Base-by-base conservation (phyloP, 1,139 yeast genomes). In the Hansenula sp. region DNA sequence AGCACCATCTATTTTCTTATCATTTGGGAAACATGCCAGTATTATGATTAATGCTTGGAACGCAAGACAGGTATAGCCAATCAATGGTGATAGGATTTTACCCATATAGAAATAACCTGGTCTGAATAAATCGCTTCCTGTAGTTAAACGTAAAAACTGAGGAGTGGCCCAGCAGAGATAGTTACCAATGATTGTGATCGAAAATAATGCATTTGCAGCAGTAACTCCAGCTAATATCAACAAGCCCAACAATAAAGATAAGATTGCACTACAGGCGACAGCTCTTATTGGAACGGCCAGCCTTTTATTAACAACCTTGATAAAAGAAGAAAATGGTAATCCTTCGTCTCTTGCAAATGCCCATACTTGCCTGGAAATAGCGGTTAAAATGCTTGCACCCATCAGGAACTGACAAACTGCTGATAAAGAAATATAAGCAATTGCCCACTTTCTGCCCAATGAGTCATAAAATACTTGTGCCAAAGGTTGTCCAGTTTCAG, bases 41-140 rank as follows among this genome's bases (percentile, higher is more conserved):
- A 74, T 52, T 28, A 74, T 65, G 37, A 72, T 65, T 48, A 70
- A 74, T 2, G 46, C 44, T 43, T 65, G 62, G 48, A 64, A 71
- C 2, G 52, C 38, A 24, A 66, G 60, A 2, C 70, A 60, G 33
- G 56, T 50, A 64, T 68, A 62, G 19, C 70, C 70, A 29, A 72
- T 55, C 12, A 71, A 49, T 8, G 68, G 69, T 3, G 83, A 76
- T 44, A 68, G 56, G 13, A 61, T 46, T 7, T 64, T 60, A 24
- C 89, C 89, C 48, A 80, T 65, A 57, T 76, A 74, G 54, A 81
- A 82, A 8, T 76, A 74, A 9, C 89, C 89, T 0, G 85, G 85
- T 15, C 62, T 67, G 57, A 81, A 81, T 41, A 69, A 63, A 33
- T 67, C 61, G 42, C 60, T 66, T 41, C 76, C 77, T 30, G 51